Evolutionary conservation across 1,139 yeast genomes (phyloP).

Genomic region (Wickerhamomyces sp.): DNA sequence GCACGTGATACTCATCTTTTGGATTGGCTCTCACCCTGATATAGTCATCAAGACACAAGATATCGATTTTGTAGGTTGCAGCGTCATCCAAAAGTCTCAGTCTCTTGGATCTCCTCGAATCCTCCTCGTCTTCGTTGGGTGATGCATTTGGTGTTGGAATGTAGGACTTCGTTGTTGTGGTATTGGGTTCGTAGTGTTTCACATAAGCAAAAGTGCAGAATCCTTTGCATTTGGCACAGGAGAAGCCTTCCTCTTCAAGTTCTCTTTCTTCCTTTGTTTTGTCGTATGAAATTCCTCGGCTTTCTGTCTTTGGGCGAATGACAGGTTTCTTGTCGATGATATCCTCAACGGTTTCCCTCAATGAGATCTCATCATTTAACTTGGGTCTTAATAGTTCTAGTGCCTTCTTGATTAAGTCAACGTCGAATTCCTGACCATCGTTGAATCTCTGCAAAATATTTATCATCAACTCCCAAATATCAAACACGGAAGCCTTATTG

Average conservation of each 20-base stretch:
- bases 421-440: slow-evolving; percentile 3
- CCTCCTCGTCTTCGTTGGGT: slow-evolving; percentile 9
- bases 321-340: slow-evolving; percentile 8
- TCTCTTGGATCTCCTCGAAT: slow-evolving; percentile 18
- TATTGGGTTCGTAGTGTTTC: slow-evolving; percentile 9
- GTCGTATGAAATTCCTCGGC: slow-evolving; percentile 3
- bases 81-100: slow-evolving; percentile 11
- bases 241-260: slow-evolving; percentile 24
- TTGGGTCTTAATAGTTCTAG: slow-evolving; percentile 11
- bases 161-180: slow-evolving; percentile 1
- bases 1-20: slow-evolving; percentile 22
- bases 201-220: slow-evolving; percentile 31
- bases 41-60: slow-evolving; percentile 21
- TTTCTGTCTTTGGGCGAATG: neutral
- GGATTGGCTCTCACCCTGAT: slow-evolving; percentile 10
- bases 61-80: slow-evolving; percentile 7
- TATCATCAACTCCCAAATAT: slow-evolving; percentile 31
- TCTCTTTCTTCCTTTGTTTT: slow-evolving; percentile 12
- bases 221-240: slow-evolving; percentile 30
- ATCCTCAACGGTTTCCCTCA: slow-evolving; percentile 11
- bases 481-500: slow-evolving; percentile 32
- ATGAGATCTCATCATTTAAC: slow-evolving; percentile 14
- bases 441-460: slow-evolving; percentile 13
- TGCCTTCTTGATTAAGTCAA: slow-evolving; percentile 11
- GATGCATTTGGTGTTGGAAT: slow-evolving; percentile 18